Percentiles rank a stretch among this genome's conserved stretches.
These are phyloP conservation scores for Russula virescens DNA, from an alignment of 768 basidiomycete species.

Conservation along the genomic window DNA sequence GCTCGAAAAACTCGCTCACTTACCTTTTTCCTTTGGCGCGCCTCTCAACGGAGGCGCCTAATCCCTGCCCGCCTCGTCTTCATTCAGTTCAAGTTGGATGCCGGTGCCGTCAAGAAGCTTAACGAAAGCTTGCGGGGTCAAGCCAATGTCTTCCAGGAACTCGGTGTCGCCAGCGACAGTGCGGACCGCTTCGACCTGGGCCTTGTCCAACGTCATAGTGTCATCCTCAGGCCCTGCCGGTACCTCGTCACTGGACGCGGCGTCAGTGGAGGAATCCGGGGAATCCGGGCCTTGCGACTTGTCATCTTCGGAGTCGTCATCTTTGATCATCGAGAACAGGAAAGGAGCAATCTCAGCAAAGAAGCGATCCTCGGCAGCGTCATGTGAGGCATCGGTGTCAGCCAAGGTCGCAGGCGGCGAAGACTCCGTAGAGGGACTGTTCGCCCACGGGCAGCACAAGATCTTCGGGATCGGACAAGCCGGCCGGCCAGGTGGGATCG, in stretches of 20 bases:
- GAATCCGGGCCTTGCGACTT: neutral
- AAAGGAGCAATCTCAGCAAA: neutral
- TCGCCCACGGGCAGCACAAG: neutral
- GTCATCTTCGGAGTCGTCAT: neutral
- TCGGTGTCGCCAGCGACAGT: conserved; percentile 24
- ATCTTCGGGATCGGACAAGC: neutral
- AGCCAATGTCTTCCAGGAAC: conserved; percentile 21
- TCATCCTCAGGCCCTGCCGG: neutral
- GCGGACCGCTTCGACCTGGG: conserved; percentile 27
- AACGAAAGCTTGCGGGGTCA: conserved; percentile 1
- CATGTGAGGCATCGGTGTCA: neutral
- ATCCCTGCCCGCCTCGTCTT: neutral
- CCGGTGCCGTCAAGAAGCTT: conserved; percentile 6
- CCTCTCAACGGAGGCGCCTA: neutral
- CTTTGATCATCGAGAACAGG: neutral
- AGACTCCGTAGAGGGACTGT: neutral
- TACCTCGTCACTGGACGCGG: neutral
- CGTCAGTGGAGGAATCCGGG: neutral
- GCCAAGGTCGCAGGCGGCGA: too few relatives aligned
- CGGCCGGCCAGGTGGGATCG: conserved; percentile 5
- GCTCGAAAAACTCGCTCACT: conserved; percentile 3
- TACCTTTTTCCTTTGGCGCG: conserved; percentile 1
- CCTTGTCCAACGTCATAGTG: neutral
- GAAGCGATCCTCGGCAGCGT: neutral
- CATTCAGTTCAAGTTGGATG: neutral